Evolutionary conservation across 306 rosid species (phyloP), one percentile per base, ranked within the genome.

Genomic region (Quercus aquifolioides): DNA sequence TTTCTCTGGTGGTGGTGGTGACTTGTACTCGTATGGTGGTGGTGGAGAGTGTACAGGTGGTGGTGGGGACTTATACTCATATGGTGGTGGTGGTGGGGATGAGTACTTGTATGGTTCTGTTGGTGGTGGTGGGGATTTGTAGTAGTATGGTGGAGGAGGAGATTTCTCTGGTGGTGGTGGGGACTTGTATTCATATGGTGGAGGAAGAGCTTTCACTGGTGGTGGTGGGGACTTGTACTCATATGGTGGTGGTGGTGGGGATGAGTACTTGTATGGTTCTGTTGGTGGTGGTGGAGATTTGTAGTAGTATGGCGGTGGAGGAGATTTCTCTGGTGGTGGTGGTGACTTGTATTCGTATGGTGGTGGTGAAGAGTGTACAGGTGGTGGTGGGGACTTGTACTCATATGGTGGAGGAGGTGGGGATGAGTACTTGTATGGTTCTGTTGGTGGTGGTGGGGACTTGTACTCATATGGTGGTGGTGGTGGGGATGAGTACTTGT

Each of bases 1-100:
- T 1, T 35, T 28, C 72, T 51, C 58, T 17, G 92, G 92, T 18
- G 92, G 88, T 55, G 90, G 89, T 19, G 90, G 92, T 38, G 88
- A 83, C 38, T 69, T 78, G 74, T 88, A 88, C 52, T 75, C 41
- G 25, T 88, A 86, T 18, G 81, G 84, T 25, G 92, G 88, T 19
- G 35, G 35, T 0, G 90, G 87, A 0, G 84, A 26, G 30, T 26
- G 30, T 26, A 26, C 30, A 26, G 30, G 76, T 0, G 90, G 79
- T 2, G 90, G 88, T 0, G 86, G 88, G 2, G 86, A 84, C 0
- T 74, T 71, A 54, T 87, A 87, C 0, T 77, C 19, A 21, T 88
- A 85, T 0, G 79, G 78, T 0, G 89, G 86, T 0, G 25, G 55
- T 0, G 71, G 75, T 0, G 62, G 0, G 0, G 41, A 35, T 35